Base-by-base conservation (phyloP, 768 basidiomycete species). In the Pleurotus salmoneostramineus region DNA sequence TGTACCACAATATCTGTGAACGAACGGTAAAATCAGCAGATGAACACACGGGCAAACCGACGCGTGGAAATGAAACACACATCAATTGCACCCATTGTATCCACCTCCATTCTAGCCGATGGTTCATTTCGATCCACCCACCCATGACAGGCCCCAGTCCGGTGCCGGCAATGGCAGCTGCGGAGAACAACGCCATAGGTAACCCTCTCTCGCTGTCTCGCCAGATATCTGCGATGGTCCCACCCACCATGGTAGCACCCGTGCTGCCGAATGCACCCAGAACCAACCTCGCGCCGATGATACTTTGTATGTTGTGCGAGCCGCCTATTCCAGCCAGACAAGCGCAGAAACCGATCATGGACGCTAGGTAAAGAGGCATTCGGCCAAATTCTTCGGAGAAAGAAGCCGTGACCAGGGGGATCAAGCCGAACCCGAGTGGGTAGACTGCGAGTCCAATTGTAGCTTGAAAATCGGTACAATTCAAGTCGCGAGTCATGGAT, bases 21-120 rank as follows among this genome's bases (percentile, higher is more conserved):
- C 21, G 2, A 27, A 27, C 21, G 3, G 21, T 27, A 27, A 27
- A 56, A 27, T 4, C 3, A 10, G 12, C 15, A 27, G 14, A 12
- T 14, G 8, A 33, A 56, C 10, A 7, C 2, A 31, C 17, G 11
- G n/a, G 7, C 6, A 40, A 40, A 8, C n/a, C 33, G 34, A 43
- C 3, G 35, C 15, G 32, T 8, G 40, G 49, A n/a, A 32, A 76
- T 0, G 77, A 17, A 58, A 69, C 74, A 1, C 49, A 84, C 86
- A 87, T 89, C 64, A 84, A 74, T 61, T 85, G 83, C 6, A 91
- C 79, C 91, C 90, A 93, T 64, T 91, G 84, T 27, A 95, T 90
- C 89, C 91, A 93, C 31, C 89, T 75, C 89, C 91, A 93, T 60
- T 77, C 76, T 1, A 92, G 67, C 15, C 71, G 71, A 0, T 73